Evolutionary conservation across 345 rosid species (phyloP), one percentile per base, ranked within the genome.

Genomic region (sweet orange (Citrus sinensis)): DNA sequence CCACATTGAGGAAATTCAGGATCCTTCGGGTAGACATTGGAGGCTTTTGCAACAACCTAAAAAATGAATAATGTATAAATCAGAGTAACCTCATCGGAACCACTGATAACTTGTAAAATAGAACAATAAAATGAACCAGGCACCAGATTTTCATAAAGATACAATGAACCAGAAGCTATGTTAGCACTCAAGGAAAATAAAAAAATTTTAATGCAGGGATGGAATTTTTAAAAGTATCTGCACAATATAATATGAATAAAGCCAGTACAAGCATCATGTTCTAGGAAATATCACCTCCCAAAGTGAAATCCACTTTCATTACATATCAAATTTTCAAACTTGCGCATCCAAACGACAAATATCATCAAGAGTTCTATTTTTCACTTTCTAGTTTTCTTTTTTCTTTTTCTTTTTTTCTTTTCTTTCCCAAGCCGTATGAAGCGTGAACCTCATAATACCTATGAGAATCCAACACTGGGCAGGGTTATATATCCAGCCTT

Each of bases 1-100:
- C 99, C 99, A 51, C 85, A 83, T 69, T 85, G 88, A 71, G 99
- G 99, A 78, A 89, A 90, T 85, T 94, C 98, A 10, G 97, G 83
- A 85, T 96, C 99, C 83, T 90, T 91, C n/a, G 93, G 93, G 80
- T 92, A 85, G 59, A 85, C 86, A 80, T 80, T 84, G 70, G 90
- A 86, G 68, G 71, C 87, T 80, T 94, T 92, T 66, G 84, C 89
- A 78, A 84, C 85, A 76, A 94, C 92, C 99, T 96, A 82, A 59
- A 82, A 56, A 39, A 61, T 74, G 51, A 65, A 66, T 69, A 37
- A 35, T 25, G 46, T 20, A 76, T 39, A 67, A 66, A 42, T n/a
- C 66, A 35, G 63, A 70, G 42, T 22, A 22, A 70, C 55, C 71
- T 46, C 27, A 64, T 72, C 37, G 32, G 42, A 79, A 60, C 20